Base-by-base conservation (phyloP, 2,329 filamentous ascomycete genomes). In the Chaetomiaceae sp. region DNA sequence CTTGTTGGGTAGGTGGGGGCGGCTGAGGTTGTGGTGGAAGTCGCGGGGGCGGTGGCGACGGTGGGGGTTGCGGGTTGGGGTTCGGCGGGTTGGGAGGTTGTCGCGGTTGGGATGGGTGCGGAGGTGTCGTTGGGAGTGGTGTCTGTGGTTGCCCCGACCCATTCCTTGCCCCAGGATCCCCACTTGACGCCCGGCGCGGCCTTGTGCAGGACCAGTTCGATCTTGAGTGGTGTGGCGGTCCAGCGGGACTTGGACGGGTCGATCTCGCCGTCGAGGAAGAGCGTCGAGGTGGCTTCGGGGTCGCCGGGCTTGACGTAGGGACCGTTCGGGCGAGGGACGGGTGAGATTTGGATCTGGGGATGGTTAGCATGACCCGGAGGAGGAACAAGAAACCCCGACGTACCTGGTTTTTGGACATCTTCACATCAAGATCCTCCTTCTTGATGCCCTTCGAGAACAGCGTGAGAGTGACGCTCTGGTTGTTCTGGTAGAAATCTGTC, bases 1-100 rank as follows among this genome's bases (percentile, higher is more conserved):
- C 91, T 96, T 0, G 91, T 92, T 1, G 94, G 92, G 67, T 97
- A 96, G 0, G 77, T 71, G 0, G 87, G 88, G 15, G 31, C 51
- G 12, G 50, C 29, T n/a, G 56, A 27, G 22, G 61, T 43, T 6
- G 15, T 12, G 2, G 29, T 23, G 12, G 42, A 11, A 7, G 53
- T 8, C 3, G 40, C 4, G 2, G 43, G 12, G 3, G 44, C 17
- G 12, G 54, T n/a, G 4, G 55, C 6, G 15, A 48, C 20, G 31
- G 36, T 25, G 19, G 46, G 22, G n/a, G 47, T 17, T 11, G 52
- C 11, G 4, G 37, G 11, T 3, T 23, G 33, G 1, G 39, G 17
- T 9, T 33, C 22, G 22, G 47, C 27, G 11, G 52, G 11, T 33
- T 19, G 20, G 3, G 23, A 5, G 1, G 15, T 22, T 6, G 43